A percentile compares a stretch with the other conserved stretches of the same genome.
These are phyloP conservation scores for Immersiporthe knoxdaviesiana DNA, from an alignment of 2,329 filamentous ascomycete species.

Conservation along the genomic window DNA sequence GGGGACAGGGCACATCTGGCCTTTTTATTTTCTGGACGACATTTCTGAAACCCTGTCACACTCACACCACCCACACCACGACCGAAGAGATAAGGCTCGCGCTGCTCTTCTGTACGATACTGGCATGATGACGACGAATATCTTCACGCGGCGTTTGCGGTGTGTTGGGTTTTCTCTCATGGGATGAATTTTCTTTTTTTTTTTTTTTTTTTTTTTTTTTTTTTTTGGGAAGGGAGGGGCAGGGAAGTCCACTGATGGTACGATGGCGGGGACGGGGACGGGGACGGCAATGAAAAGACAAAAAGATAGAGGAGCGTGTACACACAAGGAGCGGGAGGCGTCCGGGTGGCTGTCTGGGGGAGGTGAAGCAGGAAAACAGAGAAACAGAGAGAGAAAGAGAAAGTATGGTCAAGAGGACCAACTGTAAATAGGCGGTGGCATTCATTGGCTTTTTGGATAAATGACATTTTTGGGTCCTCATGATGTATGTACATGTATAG, in stretches of 20 bases:
- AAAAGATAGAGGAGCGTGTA: background rate
- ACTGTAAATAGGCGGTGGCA: background rate
- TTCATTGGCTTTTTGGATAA: background rate
- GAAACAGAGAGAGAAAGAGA: background rate
- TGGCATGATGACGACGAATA: conserved; percentile 9
- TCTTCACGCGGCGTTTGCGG: conserved; percentile 6
- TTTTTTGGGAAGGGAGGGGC: background rate
- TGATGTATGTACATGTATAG: conserved; percentile 5
- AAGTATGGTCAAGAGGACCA: background rate
- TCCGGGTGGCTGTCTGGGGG: background rate
- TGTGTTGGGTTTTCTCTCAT: background rate
- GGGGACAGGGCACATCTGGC: background rate
- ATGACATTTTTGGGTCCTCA: background rate
- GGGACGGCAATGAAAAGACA: background rate
- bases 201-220: no score
- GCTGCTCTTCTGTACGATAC: conserved; percentile 11
- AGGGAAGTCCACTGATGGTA: no score
- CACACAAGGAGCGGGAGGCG: background rate
- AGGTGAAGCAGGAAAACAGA: background rate
- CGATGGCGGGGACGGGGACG: background rate
- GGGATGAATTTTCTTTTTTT: background rate
- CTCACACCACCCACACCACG: background rate
- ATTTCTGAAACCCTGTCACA: background rate
- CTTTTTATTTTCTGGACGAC: background rate
- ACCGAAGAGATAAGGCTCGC: background rate